Percentiles rank a stretch among this genome's conserved stretches.
phyloP scores from a whole-genome alignment of 2,329 filamentous ascomycete species.

The Pseudocercospora crystallina region DNA sequence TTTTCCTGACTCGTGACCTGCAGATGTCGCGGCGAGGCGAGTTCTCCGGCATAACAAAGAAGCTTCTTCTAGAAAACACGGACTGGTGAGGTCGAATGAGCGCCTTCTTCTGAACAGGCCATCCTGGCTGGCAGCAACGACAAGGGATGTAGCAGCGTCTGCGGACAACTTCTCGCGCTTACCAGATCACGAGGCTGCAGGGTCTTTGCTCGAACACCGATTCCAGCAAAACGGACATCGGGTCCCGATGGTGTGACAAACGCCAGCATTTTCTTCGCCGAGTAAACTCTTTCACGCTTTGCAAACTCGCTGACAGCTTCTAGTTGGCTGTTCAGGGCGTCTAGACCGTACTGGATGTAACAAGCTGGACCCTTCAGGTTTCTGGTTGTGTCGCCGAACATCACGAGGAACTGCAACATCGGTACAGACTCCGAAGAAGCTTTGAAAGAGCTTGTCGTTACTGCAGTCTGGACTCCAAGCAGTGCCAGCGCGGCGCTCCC shows the following conservation, averaged over 20 bases:
- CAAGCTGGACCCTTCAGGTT: too few relatives aligned
- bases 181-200: not conserved
- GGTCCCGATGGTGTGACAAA: not conserved
- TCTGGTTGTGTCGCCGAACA: too few relatives aligned
- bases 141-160: not conserved
- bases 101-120: not conserved
- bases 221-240: not conserved
- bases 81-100: not conserved
- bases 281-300: too few relatives aligned
- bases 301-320: too few relatives aligned
- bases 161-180: not conserved
- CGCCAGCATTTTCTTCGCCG: too few relatives aligned
- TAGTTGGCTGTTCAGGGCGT: too few relatives aligned
- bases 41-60: conserved; percentile 1
- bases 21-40: conserved; percentile 10
- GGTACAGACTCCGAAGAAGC: too few relatives aligned
- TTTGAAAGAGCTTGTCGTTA: too few relatives aligned
- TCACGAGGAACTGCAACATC: too few relatives aligned
- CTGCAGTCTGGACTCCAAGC: too few relatives aligned
- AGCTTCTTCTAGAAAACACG: conserved; percentile 6
- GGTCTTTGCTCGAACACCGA: not conserved
- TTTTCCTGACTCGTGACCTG: conserved; percentile 7
- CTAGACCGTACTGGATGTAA: too few relatives aligned
- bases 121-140: not conserved
- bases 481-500: too few relatives aligned